Percentiles rank a stretch among this genome's conserved stretches.
Evolutionary conservation across 345 rosid genomes (phyloP).

Genomic region (Salix koriyanagi): DNA sequence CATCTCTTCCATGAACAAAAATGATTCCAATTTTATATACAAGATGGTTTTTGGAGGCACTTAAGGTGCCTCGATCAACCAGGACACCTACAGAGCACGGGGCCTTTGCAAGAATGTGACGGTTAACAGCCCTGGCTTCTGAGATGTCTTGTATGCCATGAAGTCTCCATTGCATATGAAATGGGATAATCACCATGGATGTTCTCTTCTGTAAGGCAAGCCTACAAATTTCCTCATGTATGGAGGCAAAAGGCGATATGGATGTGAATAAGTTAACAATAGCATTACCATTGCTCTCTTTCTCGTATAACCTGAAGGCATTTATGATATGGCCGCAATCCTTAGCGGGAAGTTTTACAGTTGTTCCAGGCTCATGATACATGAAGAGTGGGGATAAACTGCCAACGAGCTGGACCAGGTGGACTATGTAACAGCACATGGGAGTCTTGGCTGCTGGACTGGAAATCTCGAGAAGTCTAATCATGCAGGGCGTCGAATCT

Average conservation of each 20-base stretch:
- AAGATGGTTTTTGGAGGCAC: not conserved
- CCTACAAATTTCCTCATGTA: conserved; percentile 52
- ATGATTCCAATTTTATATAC: conserved; percentile 35
- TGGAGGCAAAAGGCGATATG: conserved; percentile 40
- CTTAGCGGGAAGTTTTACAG: not conserved
- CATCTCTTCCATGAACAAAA: conserved; percentile 34
- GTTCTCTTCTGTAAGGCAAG: conserved; percentile 50
- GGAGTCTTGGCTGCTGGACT: conserved; percentile 9
- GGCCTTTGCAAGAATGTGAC: conserved; percentile 43
- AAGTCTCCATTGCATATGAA: conserved; percentile 38
- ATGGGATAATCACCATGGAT: conserved; percentile 42
- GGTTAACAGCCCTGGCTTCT: conserved; percentile 30
- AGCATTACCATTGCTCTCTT: conserved; percentile 26
- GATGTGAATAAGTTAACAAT: conserved; percentile 44
- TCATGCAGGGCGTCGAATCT: conserved; percentile 3
- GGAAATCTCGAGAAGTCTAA: conserved; percentile 10
- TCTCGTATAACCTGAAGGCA: conserved; percentile 40
- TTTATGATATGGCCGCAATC: conserved; percentile 28
- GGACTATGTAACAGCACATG: conserved; percentile 17
- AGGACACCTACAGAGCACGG: conserved; percentile 47
- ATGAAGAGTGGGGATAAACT: conserved; percentile 13
- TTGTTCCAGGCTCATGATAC: conserved; percentile 6
- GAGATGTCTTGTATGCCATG: conserved; percentile 34
- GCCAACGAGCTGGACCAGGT: conserved; percentile 15
- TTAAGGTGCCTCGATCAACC: conserved; percentile 33